Evolutionary conservation across 345 rosid species (phyloP).

Genomic region (Syzygium aqueum): DNA sequence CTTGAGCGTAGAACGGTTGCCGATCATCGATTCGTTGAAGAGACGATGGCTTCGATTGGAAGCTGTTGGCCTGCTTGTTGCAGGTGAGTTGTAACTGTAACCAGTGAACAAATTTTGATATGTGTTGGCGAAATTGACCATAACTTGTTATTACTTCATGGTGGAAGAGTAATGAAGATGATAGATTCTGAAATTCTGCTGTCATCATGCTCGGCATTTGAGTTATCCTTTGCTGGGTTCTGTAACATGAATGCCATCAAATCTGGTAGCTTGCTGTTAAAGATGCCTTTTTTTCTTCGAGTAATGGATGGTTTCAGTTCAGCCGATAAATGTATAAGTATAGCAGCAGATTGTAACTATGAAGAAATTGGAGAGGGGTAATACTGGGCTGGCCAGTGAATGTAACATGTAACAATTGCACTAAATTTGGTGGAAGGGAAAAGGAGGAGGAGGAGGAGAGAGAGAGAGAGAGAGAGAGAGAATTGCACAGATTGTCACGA

Average conservation of each 20-base stretch:
- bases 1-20: background rate
- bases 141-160: background rate
- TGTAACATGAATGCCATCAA: background rate
- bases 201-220: background rate
- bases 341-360: background rate
- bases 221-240: background rate
- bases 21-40: background rate
- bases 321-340: background rate
- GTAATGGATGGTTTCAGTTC: background rate
- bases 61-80: background rate
- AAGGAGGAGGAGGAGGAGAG: background rate
- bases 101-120: background rate
- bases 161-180: background rate
- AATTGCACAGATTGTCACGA: background rate
- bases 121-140: background rate
- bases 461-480: background rate
- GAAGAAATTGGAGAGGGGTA: background rate
- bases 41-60: background rate
- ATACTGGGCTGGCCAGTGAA: background rate
- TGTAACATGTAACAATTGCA: accelerated
- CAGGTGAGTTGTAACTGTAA: background rate
- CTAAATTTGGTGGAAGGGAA: background rate
- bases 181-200: background rate
- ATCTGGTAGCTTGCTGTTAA: background rate
- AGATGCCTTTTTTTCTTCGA: background rate